Conservation (phyloP, 768 basidiomycete genomes). For the Mycena albidolilacea region DNA sequence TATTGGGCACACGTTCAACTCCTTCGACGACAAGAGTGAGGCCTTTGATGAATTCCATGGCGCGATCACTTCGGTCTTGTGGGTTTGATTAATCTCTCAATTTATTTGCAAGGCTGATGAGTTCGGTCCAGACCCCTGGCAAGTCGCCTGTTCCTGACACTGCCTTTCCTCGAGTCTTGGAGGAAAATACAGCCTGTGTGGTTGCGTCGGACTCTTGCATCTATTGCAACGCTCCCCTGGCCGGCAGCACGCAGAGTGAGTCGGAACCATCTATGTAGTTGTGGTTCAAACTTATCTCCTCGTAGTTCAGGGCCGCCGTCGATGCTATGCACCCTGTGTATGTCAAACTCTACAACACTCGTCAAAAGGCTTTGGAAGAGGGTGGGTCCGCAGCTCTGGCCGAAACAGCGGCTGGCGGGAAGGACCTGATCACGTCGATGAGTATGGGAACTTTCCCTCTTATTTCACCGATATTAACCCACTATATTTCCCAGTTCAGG, state of each 20-base stretch:
- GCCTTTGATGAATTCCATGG: constrained; percentile 36
- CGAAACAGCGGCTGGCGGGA: constrained; percentile 39
- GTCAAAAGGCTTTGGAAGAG: constrained; percentile 37
- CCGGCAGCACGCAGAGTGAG: constrained; percentile 42
- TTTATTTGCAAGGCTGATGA: not conserved
- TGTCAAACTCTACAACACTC: constrained; percentile 33
- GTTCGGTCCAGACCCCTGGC: constrained; percentile 39
- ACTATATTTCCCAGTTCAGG: constrained; percentile 43
- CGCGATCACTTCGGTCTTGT: constrained; percentile 35
- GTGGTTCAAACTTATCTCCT: not conserved
- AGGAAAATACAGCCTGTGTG: constrained; percentile 44
- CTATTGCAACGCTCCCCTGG: constrained; percentile 42
- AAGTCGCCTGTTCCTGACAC: constrained; percentile 43
- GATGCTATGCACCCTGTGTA: constrained; percentile 45
- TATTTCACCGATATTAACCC: not conserved
- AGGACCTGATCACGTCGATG: constrained; percentile 45
- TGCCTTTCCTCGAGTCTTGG: constrained; percentile 46
- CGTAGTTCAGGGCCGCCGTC: constrained; percentile 44
- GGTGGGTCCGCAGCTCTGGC: constrained; percentile 42
- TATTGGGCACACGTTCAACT: constrained; percentile 40
- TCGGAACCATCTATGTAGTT: not conserved
- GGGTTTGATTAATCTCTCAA: not conserved
- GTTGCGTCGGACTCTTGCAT: constrained; percentile 41
- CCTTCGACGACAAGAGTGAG: constrained; percentile 32
- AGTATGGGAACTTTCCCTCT: constrained; percentile 32